Base-by-base conservation (phyloP, 2,329 filamentous ascomycete species). In the Aspergillus vadensis region DNA sequence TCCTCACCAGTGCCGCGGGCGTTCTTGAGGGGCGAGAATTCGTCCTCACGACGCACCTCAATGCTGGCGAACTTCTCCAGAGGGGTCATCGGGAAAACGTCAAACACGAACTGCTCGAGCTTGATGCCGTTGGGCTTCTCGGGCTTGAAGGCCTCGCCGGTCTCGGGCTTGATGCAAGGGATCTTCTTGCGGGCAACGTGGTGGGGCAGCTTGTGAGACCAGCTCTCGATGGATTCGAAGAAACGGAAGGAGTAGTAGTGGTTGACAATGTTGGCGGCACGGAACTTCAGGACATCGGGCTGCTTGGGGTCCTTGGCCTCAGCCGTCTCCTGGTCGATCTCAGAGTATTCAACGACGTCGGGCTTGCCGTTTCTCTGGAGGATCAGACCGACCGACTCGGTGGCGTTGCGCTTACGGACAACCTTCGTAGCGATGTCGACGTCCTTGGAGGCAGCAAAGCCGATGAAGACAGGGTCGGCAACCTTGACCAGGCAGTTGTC, bases 111-210 rank as follows among this genome's bases (percentile, higher is more conserved):
- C 79, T 98, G 95, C 84, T 99, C 95, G 41, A 99, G 86, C 84
- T 99, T 99, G 85, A 99, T 93, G 68, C 95, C 95, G 74, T 99
- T 99, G 66, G 95, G 92, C 81, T 92, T 95, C 76, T 92, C 88
- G 3, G 94, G 92, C 85, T 97, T 97, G 77, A 97, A 82, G 0
- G 86, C 86, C 76, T 91, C 88, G 65, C 92, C 93, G 32, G 85
- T 89, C 74, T 89, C 83, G 14, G 88, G 84, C 74, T 97, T 88
- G 67, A 91, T 85, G 74, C 86, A 89, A 10, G 94, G 93, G 64
- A 99, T 99, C 90, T 99, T 99, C 90, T 99, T 99, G 77, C 90
- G 88, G 48, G 95, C 95, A 65, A 99, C 88, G 82, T 99, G 95
- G 78, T 98, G 95, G 15, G 94, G 94, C 55, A 99, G 86, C 77